Evolutionary conservation across 2,329 filamentous ascomycete species (phyloP).

Genomic region (Trichoderma pleuroti): DNA sequence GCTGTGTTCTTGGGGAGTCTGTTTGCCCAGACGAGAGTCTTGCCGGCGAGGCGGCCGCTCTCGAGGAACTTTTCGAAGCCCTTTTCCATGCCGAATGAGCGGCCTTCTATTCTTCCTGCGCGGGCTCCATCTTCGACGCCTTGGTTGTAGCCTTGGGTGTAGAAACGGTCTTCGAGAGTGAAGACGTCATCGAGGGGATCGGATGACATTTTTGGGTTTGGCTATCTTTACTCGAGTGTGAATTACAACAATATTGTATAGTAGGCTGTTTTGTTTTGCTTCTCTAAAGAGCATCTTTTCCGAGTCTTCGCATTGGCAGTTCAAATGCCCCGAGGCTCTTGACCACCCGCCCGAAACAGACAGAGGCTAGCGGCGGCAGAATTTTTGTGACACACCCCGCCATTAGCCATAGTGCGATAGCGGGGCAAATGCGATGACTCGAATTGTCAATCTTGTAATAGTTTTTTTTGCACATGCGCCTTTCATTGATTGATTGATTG

Average conservation of each 20-base stretch:
- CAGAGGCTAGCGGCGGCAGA: conserved; percentile 14
- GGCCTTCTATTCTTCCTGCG: conserved; percentile 82
- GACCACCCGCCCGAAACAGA: conserved; percentile 4
- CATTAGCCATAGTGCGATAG: conserved; percentile 14
- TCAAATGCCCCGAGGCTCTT: neutral
- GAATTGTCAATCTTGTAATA: neutral
- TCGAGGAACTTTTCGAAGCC: conserved; percentile 90
- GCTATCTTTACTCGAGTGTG: neutral
- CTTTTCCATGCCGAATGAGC: conserved; percentile 84
- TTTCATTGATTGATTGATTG: conserved; percentile 14
- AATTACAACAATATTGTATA: neutral
- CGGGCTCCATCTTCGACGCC: conserved; percentile 71
- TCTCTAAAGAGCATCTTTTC: neutral
- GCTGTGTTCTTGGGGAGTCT: conserved; percentile 44
- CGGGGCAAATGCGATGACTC: conserved; percentile 18
- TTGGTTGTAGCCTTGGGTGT: conserved; percentile 74
- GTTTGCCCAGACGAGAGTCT: conserved; percentile 78
- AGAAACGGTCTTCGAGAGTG: conserved; percentile 66
- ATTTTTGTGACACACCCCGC: conserved; percentile 19
- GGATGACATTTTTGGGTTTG: conserved; percentile 26
- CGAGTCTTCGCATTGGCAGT: neutral
- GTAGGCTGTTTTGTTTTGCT: neutral
- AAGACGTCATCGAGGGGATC: conserved; percentile 57
- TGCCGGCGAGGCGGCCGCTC: conserved; percentile 73
- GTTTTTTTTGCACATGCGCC: conserved; percentile 9